phyloP scores from a whole-genome alignment of 768 basidiomycete genomes.

The Trametes cingulata region DNA sequence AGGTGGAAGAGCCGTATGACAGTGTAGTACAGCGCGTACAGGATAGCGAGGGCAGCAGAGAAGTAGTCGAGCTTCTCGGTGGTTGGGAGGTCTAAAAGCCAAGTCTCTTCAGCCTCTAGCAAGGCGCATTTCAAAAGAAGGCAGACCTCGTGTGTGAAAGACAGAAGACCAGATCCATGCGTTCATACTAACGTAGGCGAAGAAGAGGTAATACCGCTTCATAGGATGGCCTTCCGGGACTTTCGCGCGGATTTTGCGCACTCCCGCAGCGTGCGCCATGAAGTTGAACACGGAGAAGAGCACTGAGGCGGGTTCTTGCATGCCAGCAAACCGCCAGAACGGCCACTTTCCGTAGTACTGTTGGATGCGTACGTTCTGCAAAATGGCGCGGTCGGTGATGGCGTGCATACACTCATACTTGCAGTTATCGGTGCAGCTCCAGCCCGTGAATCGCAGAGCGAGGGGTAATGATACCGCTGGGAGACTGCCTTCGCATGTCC shows the following conservation, averaged over 20 bases:
- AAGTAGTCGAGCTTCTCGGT: conserved; percentile 97
- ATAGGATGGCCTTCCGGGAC: conserved; percentile 65
- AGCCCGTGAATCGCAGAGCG: conserved; percentile 69
- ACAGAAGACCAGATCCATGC: conserved; percentile 92
- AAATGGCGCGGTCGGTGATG: conserved; percentile 60
- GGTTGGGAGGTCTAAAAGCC: conserved; percentile 61
- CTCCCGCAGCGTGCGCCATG: conserved; percentile 68
- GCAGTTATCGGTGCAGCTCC: conserved; percentile 89
- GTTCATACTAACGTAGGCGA: conserved; percentile 75
- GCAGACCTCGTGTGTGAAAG: conserved; percentile 89
- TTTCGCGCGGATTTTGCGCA: conserved; percentile 43
- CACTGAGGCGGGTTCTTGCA: conserved; percentile 94
- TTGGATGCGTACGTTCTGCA: conserved; percentile 46
- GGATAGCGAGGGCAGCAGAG: conserved; percentile 83
- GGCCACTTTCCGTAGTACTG: conserved; percentile 99
- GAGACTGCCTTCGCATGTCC: conserved; percentile 26
- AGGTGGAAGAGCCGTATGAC: conserved; percentile 76
- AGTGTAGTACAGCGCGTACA: conserved; percentile 79
- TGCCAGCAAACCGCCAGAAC: conserved; percentile 83
- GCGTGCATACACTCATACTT: conserved; percentile 87
- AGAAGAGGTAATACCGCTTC: conserved; percentile 63
- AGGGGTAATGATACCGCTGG: conserved; percentile 39
- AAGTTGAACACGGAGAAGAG: conserved; percentile 88
- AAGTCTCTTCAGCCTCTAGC: conserved; percentile 11
- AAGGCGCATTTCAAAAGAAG: neutral